These are phyloP conservation scores for Saturnispora diversa DNA, from an alignment of 805 yeast species.

Conservation along the genomic window DNA sequence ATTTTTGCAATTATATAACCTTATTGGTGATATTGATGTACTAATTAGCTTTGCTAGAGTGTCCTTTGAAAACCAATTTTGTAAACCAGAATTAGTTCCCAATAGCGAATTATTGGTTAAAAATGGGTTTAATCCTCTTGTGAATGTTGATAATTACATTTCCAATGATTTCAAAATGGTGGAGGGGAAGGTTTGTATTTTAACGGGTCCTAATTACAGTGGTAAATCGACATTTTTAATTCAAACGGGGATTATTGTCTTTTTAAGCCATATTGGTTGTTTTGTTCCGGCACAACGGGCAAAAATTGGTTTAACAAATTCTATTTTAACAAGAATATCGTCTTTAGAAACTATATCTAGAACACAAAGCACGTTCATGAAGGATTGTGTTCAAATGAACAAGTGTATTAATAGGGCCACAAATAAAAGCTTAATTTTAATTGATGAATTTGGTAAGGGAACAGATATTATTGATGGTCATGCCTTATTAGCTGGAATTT, in stretches of 20 bases:
- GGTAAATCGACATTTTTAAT: slow-evolving; percentile 46
- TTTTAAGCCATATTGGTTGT: slow-evolving; percentile 46
- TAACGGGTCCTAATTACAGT: slow-evolving; percentile 45
- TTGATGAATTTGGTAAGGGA: slow-evolving; percentile 51
- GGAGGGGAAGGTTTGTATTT: slow-evolving; percentile 26
- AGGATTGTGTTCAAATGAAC: slow-evolving; percentile 34
- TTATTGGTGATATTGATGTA: slow-evolving; percentile 33
- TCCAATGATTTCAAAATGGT: slow-evolving; percentile 30
- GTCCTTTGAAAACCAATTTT: slow-evolving; percentile 23
- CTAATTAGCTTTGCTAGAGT: slow-evolving; percentile 30
- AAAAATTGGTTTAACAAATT: slow-evolving; percentile 39
- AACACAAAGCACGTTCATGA: slow-evolving; percentile 42
- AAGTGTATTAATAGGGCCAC: slow-evolving; percentile 35
- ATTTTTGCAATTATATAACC: slow-evolving; percentile 19
- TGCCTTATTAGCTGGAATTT: slow-evolving; percentile 34
- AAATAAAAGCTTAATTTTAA: slow-evolving; percentile 34
- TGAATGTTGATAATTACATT: slow-evolving; percentile 23
- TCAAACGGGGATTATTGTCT: slow-evolving; percentile 42
- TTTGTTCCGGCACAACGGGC: slow-evolving; percentile 44
- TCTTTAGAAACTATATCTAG: slow-evolving; percentile 34
- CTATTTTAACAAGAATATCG: slow-evolving; percentile 33
- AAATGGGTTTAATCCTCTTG: slow-evolving; percentile 40
- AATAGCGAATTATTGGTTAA: slow-evolving; percentile 24
- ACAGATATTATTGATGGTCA: slow-evolving; percentile 42
- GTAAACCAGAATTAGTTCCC: slow-evolving; percentile 28